phyloP scores from a whole-genome alignment of 352 stramenopile species.

The Phytophthora litchii region DNA sequence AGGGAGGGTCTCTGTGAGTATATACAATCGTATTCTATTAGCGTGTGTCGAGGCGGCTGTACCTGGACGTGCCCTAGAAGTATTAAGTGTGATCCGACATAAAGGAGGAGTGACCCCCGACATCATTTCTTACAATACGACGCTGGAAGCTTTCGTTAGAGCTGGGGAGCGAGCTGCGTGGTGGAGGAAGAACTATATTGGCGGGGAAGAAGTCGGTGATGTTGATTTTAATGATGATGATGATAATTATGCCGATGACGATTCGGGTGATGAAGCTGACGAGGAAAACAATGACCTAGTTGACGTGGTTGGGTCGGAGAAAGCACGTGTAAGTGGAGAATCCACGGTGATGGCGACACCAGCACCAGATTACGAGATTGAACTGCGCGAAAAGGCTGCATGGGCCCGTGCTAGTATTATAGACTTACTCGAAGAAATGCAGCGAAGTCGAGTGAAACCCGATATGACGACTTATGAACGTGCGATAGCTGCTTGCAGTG shows the following conservation, averaged over 20 bases:
- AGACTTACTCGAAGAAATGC: conserved; percentile 45
- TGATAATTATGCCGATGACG: conserved; percentile 9
- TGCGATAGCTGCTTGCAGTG: conserved; percentile 45
- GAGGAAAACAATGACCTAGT: conserved; percentile 1
- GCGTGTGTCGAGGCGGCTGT: conserved; percentile 53
- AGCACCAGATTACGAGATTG: conserved; percentile 6
- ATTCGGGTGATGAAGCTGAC: conserved; percentile 4
- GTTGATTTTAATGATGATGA: conserved; percentile 19
- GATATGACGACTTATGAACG: conserved; percentile 39
- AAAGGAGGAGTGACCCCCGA: conserved; percentile 38
- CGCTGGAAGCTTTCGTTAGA: conserved; percentile 57
- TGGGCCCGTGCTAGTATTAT: conserved; percentile 35
- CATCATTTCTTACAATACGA: conserved; percentile 62
- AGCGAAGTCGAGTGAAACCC: conserved; percentile 34
- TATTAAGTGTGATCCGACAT: conserved; percentile 45
- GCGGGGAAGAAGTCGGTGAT: conserved; percentile 28
- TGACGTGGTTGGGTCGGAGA: background rate
- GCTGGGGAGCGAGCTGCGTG: conserved; percentile 22
- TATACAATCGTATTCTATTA: conserved; percentile 65
- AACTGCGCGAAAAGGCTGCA: conserved; percentile 26
- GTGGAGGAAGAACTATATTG: conserved; percentile 27
- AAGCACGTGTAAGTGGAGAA: background rate
- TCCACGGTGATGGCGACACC: background rate
- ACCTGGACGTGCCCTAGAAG: conserved; percentile 44
- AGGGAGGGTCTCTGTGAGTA: conserved; percentile 39